Percentiles rank a stretch among this genome's conserved stretches.
Evolutionary conservation across 805 yeast genomes (phyloP).

Genomic region (Suhomyces emberorum): DNA sequence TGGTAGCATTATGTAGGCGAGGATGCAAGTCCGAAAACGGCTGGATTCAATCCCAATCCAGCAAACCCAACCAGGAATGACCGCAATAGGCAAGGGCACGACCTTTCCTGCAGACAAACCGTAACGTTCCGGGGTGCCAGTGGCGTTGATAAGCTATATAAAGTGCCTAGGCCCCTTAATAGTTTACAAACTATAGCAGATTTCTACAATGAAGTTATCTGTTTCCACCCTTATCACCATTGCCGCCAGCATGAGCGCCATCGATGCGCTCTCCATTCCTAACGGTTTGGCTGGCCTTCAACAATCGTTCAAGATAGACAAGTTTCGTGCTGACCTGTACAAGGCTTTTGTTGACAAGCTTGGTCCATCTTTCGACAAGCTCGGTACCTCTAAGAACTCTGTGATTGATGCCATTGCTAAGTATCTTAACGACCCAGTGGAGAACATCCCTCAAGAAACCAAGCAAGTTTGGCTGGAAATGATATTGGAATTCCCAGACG

Average conservation of each 20-base stretch:
- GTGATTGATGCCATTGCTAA: slow-evolving; percentile 48
- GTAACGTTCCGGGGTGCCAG: neutral
- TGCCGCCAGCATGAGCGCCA: slow-evolving; percentile 14
- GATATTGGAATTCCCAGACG: slow-evolving; percentile 57
- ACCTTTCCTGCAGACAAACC: neutral
- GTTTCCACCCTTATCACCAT: slow-evolving; percentile 16
- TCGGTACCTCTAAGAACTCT: slow-evolving; percentile 14
- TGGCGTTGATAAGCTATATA: neutral
- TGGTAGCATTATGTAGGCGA: no score
- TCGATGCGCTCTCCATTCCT: slow-evolving; percentile 23
- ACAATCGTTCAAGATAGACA: slow-evolving; percentile 16
- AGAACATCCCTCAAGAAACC: slow-evolving; percentile 46
- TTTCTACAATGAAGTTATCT: slow-evolving; percentile 19
- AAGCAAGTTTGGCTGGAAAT: slow-evolving; percentile 61
- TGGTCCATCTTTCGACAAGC: slow-evolving; percentile 1
- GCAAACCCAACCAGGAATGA: no score
- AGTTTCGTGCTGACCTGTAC: slow-evolving; percentile 6
- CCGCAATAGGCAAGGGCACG: no score
- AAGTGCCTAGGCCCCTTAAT: neutral
- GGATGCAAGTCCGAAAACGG: no score
- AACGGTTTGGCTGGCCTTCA: slow-evolving; percentile 18
- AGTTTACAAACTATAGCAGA: neutral
- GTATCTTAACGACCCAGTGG: slow-evolving; percentile 50
- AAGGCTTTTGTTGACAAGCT: slow-evolving; percentile 1
- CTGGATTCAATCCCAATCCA: no score